Evolutionary conservation across 768 basidiomycete species (phyloP).

Genomic region (Naganishia vaughanmartiniae): DNA sequence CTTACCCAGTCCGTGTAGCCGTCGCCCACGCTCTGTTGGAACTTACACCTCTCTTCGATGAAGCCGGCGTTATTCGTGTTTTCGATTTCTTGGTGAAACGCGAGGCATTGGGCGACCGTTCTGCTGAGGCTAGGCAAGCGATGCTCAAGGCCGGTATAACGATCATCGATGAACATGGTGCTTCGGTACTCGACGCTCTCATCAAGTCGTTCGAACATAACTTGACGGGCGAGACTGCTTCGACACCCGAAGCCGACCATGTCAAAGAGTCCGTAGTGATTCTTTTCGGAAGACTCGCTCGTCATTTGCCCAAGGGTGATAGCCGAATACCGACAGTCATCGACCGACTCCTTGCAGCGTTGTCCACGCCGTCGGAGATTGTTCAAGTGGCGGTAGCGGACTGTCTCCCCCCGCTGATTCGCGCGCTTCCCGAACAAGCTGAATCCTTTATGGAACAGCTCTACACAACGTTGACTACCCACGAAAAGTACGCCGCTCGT

Average conservation of each 20-base stretch:
- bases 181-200: slow-evolving; percentile 65
- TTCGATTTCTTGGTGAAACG: slow-evolving; percentile 83
- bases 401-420: slow-evolving; percentile 82
- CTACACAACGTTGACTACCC: slow-evolving; percentile 71
- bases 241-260: slow-evolving; percentile 73
- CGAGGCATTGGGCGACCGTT: slow-evolving; percentile 81
- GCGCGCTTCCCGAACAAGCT: slow-evolving; percentile 62
- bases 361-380: slow-evolving; percentile 91
- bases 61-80: slow-evolving; percentile 64
- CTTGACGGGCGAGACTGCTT: slow-evolving; percentile 60
- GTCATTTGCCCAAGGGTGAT: slow-evolving; percentile 77
- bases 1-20: slow-evolving; percentile 79
- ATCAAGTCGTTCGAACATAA: slow-evolving; percentile 79
- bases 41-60: slow-evolving; percentile 66
- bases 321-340: slow-evolving; percentile 75
- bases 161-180: slow-evolving; percentile 80
- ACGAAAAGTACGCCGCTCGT: slow-evolving; percentile 83
- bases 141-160: slow-evolving; percentile 83
- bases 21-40: slow-evolving; percentile 66
- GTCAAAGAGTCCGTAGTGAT: slow-evolving; percentile 95
- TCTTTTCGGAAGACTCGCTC: slow-evolving; percentile 84
- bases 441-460: slow-evolving; percentile 72
- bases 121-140: slow-evolving; percentile 72
- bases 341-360: slow-evolving; percentile 76
- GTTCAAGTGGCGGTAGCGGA: slow-evolving; percentile 96